Evolutionary conservation across 2,329 filamentous ascomycete species (phyloP), one percentile per base, ranked within the genome.

Genomic region (Keithomyces neogunnii): DNA sequence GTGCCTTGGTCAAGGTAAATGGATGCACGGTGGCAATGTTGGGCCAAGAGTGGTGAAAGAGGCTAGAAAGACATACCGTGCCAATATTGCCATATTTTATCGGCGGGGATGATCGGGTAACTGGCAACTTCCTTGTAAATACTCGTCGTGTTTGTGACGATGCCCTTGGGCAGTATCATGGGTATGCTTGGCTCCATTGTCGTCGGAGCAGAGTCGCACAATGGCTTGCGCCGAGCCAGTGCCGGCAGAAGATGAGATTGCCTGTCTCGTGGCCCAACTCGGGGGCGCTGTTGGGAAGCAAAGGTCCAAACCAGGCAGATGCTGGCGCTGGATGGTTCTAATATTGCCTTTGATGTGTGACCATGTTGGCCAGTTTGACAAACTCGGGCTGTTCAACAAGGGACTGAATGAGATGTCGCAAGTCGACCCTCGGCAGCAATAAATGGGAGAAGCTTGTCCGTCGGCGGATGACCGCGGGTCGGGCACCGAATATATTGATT

Each of bases 1-100:
- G 28, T 9, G 44, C 5, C n/a, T 19, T 19, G 19, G 19, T 19
- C 19, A 19, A 19, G 19, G 19, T 19, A 19, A 19, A 19, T 19
- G 19, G 19, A 19, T 19, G 19, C 19, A 19, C 19, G 19, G 19
- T 19, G 19, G 19, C 19, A 19, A 19, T 19, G 19, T 19, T 19
- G 19, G 19, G 19, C 19, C 19, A 19, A 19, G 19, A 19, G 19
- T 19, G 19, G 19, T 19, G 19, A 19, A 19, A 19, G n/a, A 42
- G 29, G 35, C 13, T 13, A 39, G 19, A 33, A 5, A 48, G 47
- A 60, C 59, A 57, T 72, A 83, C 80, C 78, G 66, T 78, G 75
- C 74, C 78, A 82, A 60, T 79, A 77, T 58, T 75, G 69, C 58
- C 70, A 71, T 50, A 82, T 74, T 55, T 78, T 75, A 53, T 80